Conservation (phyloP, 2,329 filamentous ascomycete genomes). For the Colletotrichum theobromicola region DNA sequence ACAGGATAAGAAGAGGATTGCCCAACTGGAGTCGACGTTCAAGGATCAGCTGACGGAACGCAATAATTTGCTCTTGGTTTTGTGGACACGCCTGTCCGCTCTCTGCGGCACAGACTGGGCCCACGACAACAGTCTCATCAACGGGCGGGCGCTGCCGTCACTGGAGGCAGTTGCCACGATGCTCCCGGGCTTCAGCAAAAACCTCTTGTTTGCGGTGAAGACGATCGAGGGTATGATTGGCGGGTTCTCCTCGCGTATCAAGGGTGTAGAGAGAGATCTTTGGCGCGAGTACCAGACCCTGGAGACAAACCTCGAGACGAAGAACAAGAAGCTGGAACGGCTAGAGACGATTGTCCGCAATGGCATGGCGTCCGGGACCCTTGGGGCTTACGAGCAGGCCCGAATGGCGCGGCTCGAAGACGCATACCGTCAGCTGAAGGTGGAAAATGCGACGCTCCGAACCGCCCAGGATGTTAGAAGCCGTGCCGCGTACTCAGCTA, state of each 20-base stretch:
- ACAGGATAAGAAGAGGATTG: conserved; percentile 78
- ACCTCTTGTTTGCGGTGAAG: conserved; percentile 85
- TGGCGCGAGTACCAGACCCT: conserved; percentile 88
- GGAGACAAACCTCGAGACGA: conserved; percentile 79
- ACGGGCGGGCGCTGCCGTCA: conserved; percentile 81
- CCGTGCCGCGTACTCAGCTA: conserved; percentile 47
- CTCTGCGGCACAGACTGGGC: conserved; percentile 93
- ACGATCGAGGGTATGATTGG: conserved; percentile 82
- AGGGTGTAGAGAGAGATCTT: conserved; percentile 86
- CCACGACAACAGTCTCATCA: conserved; percentile 86
- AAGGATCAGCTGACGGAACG: conserved; percentile 89
- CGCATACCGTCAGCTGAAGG: conserved; percentile 66
- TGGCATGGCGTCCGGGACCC: conserved; percentile 56
- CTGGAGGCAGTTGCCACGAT: conserved; percentile 86
- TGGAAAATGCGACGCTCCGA: conserved; percentile 73
- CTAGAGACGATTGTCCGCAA: conserved; percentile 82
- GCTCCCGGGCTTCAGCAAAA: conserved; percentile 87
- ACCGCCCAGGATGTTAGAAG: conserved; percentile 65
- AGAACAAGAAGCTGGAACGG: conserved; percentile 85
- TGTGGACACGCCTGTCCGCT: conserved; percentile 88
- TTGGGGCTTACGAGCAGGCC: conserved; percentile 47
- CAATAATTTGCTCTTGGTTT: conserved; percentile 83
- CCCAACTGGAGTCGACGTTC: conserved; percentile 77
- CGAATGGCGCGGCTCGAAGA: conserved; percentile 63
- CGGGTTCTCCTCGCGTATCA: conserved; percentile 80